Percentiles rank a stretch among this genome's conserved stretches.
phyloP scores from a whole-genome alignment of 2,329 filamentous ascomycete genomes.

The Gaeumannomyces tritici region DNA sequence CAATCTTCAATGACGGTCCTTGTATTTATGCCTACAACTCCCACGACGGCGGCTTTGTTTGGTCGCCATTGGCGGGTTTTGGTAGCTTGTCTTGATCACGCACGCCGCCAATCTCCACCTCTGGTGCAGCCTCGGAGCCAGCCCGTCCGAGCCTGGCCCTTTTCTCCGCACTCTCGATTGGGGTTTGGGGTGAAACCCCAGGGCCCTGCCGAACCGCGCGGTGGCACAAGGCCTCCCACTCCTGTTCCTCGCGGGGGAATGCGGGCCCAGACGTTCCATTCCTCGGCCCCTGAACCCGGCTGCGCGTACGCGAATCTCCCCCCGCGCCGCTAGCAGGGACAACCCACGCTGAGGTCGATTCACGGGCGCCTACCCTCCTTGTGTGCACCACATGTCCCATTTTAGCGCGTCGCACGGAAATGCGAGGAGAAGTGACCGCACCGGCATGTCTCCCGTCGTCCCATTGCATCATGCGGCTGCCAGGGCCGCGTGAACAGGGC shows the following conservation, averaged over 20 bases:
- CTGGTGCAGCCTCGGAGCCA: neutral
- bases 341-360: neutral
- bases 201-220: too few relatives aligned
- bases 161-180: neutral
- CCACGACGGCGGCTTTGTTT: neutral
- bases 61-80: neutral
- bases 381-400: too few relatives aligned
- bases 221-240: neutral
- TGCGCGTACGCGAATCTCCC: neutral
- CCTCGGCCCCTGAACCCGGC: neutral
- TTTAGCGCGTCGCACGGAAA: neutral
- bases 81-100: neutral
- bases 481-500: neutral
- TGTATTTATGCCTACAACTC: neutral
- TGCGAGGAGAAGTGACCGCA: neutral
- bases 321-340: neutral
- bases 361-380: too few relatives aligned
- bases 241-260: neutral
- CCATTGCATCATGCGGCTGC: neutral
- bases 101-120: neutral
- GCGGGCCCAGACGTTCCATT: neutral
- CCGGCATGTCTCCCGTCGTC: neutral
- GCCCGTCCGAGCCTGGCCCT: neutral
- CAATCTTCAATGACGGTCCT: neutral
- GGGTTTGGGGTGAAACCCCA: too few relatives aligned